Evolutionary conservation across 2,329 filamentous ascomycete species (phyloP).

Genomic region (Talaromyces sp.): DNA sequence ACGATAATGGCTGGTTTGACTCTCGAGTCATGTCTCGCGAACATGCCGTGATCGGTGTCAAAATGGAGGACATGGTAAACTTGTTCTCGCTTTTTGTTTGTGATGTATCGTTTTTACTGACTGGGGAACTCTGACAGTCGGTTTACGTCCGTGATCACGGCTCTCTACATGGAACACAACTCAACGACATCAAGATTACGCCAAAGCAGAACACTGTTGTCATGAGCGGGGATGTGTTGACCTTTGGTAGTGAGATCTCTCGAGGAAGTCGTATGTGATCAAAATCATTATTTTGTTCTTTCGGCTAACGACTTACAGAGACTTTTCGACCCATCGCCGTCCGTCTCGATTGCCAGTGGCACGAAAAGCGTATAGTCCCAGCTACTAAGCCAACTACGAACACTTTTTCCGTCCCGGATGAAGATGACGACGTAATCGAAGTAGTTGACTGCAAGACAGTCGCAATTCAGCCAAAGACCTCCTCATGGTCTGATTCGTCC

Average conservation of each 20-base stretch:
- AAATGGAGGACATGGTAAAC: constrained; percentile 28
- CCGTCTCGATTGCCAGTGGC: constrained; percentile 18
- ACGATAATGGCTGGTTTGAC: constrained; percentile 45
- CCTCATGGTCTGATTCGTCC: constrained; percentile 14
- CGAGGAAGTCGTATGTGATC: constrained; percentile 42
- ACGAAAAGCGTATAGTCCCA: constrained; percentile 9
- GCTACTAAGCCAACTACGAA: constrained; percentile 28
- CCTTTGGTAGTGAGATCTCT: constrained; percentile 50
- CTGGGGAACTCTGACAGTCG: constrained; percentile 24
- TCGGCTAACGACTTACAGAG: constrained; percentile 18
- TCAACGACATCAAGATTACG: constrained; percentile 48
- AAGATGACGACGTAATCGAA: constrained; percentile 31
- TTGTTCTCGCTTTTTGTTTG: neutral
- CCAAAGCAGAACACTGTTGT: constrained; percentile 39
- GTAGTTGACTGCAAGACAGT: neutral
- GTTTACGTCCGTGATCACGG: constrained; percentile 53
- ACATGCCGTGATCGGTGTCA: constrained; percentile 39
- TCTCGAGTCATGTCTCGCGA: constrained; percentile 47
- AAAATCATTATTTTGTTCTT: neutral
- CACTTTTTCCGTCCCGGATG: constrained; percentile 41
- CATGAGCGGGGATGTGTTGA: constrained; percentile 34
- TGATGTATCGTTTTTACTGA: constrained; percentile 19
- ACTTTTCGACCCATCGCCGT: constrained; percentile 17
- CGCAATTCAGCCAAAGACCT: neutral
- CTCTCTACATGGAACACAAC: constrained; percentile 60